phyloP scores from a whole-genome alignment of 2,329 filamentous ascomycete species.

The Plenodomus tracheiphilus region DNA sequence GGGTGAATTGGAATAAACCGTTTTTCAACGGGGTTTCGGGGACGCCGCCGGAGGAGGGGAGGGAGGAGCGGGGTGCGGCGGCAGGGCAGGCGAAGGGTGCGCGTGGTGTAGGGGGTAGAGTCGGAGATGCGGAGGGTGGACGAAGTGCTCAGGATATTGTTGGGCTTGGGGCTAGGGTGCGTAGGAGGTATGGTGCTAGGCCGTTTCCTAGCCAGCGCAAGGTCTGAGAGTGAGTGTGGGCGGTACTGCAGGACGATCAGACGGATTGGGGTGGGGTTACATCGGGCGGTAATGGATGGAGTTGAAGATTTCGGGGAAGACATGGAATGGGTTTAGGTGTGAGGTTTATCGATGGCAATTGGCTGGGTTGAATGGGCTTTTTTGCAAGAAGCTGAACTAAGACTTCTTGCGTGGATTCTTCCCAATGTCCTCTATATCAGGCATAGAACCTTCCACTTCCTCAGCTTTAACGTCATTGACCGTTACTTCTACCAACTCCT shows the following conservation, averaged over 20 bases:
- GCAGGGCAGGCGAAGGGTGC: neutral
- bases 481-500: constrained; percentile 15
- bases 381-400: neutral
- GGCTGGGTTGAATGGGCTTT: too few relatives aligned
- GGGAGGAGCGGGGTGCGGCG: constrained; percentile 1
- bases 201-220: neutral
- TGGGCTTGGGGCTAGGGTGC: neutral
- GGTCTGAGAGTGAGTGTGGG: too few relatives aligned
- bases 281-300: too few relatives aligned
- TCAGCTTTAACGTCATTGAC: constrained; percentile 32
- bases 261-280: too few relatives aligned
- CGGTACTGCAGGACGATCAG: too few relatives aligned
- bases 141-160: too few relatives aligned
- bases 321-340: too few relatives aligned
- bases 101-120: too few relatives aligned
- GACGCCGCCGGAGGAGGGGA: constrained; percentile 15
- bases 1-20: constrained; percentile 8
- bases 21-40: constrained; percentile 26
- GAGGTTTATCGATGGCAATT: too few relatives aligned
- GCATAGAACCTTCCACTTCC: constrained; percentile 22
- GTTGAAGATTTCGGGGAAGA: too few relatives aligned
- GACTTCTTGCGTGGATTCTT: constrained; percentile 9
- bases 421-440: constrained; percentile 42
- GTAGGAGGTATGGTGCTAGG: neutral
- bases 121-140: too few relatives aligned